Evolutionary conservation across 2,329 filamentous ascomycete genomes (phyloP), one percentile per base, ranked within the genome.

Genomic region (Neoscytalidium dimidiatum): DNA sequence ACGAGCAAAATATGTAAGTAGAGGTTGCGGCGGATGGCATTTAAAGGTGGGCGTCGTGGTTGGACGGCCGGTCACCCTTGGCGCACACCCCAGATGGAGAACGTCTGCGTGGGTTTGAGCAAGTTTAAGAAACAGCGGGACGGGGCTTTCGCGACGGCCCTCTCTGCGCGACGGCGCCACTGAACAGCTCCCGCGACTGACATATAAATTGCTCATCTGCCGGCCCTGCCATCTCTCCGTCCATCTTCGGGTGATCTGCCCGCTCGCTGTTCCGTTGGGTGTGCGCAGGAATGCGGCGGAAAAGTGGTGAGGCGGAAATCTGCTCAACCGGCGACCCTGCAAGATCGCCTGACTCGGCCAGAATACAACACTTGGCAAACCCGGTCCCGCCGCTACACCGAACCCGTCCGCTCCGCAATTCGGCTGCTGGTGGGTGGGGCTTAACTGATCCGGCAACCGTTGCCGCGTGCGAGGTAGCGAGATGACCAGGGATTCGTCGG

Each of bases 71-170:
- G 52, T 23, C 52, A 56, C 52, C 52, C 52, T 57, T 57, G 52
- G 52, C 52, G 52, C 52, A 57, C 52, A 57, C 29, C 35, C 52
- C 52, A 13, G 33, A 57, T 57, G 52, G 23, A 28, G 52, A 57
- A n/a, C n/a, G n/a, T n/a, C n/a, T 35, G 52, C 52, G 52, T 57
- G 52, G 35, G 52, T 57, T 57, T 57, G 52, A 57, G 52, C 52
- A 57, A 41, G 52, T 57, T 57, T 57, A 41, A 41, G 33, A 57
- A 43, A 49, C 46, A 13, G 26, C 23, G 23, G 46, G 14, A 49
- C 23, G 13, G 46, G 14, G 23, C n/a, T n/a, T 13, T 26, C 46
- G 26, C 46, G 29, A 49, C 46, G 13, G 19, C 46, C 11, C 38
- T 1, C 38, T 5, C 38, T 13, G 38, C 14, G 38, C 38, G 38